Evolutionary conservation across 495 filamentous ascomycete species (phyloP).

Genomic region (Terfezia boudieri): DNA sequence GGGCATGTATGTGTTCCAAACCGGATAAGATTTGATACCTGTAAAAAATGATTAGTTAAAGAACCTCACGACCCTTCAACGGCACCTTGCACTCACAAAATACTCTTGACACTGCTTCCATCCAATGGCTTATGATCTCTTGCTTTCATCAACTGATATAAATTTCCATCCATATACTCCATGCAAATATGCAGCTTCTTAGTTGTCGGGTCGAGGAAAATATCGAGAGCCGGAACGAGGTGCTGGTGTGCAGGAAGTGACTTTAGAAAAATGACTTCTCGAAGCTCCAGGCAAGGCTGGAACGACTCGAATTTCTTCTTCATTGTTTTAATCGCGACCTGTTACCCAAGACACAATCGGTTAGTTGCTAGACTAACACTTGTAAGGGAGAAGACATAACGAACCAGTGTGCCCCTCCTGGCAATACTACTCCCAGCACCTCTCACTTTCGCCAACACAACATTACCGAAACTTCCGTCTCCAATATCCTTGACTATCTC

Average conservation of each 20-base stretch:
- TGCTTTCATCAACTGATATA: conserved; percentile 98
- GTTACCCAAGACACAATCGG: conserved; percentile 12
- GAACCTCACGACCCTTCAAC: no score
- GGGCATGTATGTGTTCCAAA: conserved; percentile 88
- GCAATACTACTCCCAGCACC: conserved; percentile 74
- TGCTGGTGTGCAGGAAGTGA: conserved; percentile 73
- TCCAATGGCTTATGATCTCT: conserved; percentile 87
- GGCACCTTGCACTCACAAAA: conserved; percentile 27
- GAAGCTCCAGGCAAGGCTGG: conserved; percentile 64
- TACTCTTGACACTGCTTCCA: conserved; percentile 82
- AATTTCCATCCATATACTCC: conserved; percentile 99
- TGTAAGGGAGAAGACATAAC: conserved; percentile 14
- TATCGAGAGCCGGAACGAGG: conserved; percentile 89
- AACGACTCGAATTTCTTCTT: conserved; percentile 98
- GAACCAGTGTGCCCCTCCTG: conserved; percentile 78
- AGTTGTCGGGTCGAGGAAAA: conserved; percentile 88
- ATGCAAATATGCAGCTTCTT: conserved; percentile 95
- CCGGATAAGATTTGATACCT: conserved; percentile 82
- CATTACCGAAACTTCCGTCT: conserved; percentile 95
- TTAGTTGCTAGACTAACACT: background rate
- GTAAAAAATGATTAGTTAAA: background rate
- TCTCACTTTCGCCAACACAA: conserved; percentile 74
- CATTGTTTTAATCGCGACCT: conserved; percentile 98
- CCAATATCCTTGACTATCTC: conserved; percentile 96
- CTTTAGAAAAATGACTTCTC: conserved; percentile 89